Base-by-base conservation (phyloP, 768 basidiomycete species). In the Leccinum longicurvipes region DNA sequence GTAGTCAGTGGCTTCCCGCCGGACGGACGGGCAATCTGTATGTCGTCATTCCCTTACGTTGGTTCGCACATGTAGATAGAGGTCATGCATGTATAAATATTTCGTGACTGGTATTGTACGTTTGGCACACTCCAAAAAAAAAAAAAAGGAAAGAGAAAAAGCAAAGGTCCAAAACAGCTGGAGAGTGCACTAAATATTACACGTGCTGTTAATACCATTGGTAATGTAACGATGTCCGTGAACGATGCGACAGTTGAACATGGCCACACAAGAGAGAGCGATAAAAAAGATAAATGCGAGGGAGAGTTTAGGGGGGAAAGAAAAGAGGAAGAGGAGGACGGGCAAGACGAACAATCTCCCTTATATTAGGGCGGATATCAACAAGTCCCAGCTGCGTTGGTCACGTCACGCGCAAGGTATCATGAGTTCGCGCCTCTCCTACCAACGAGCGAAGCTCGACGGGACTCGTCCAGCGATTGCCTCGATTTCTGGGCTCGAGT, bases 391-490 rank as follows among this genome's bases (percentile, higher is more conserved):
- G n/a, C 4, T 49, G 29, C 36, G 21, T 23, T 34, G 36, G 15
- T 45, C 15, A 23, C 6, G 27, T n/a, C 34, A 45, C 36, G 17
- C 34, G n/a, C 36, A 39, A 36, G 24, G 15, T 46, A 45, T 71
- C 60, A 71, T 50, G 73, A 66, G 36, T 65, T 29, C 10, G 51
- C 56, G 24, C 72, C 70, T 48, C 67, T 65, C 34, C 69, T 48
- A n/a, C 67, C 70, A 8, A 55, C 46, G 29, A 72, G 71, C 24
- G 74, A 60, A 21, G 60, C 32, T 51, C 60, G 64, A n/a, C 66
- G 53, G 12, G 69, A 62, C 31, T 69, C 69, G 45, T 72, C 69
- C 39, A 71, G 51, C 14, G 69, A 71, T 45, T 71, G 63, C 4
- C 69, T 63, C 6, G 62, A 56, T 60, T 59, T 65, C 21, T 62